Conservation (phyloP, 2,329 filamentous ascomycete species). For the Coniochaeta hoffmannii region DNA sequence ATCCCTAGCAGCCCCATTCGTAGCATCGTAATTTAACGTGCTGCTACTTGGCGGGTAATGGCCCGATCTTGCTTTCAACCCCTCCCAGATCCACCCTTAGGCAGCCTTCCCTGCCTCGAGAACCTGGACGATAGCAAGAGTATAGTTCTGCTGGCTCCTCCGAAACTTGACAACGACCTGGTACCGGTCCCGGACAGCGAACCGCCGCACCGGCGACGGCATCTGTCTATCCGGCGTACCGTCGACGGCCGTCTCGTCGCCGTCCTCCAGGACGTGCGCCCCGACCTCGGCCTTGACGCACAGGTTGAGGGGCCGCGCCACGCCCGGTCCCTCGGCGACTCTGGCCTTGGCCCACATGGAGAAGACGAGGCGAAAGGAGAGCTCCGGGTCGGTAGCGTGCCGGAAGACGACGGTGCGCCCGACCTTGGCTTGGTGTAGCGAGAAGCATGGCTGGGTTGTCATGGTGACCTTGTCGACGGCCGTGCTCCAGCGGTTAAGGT, state of each 20-base stretch:
- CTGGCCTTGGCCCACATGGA: background rate
- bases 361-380: conserved; percentile 7
- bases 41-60: no score
- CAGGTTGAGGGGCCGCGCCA: background rate
- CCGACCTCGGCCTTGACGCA: background rate
- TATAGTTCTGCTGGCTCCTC: background rate
- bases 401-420: conserved; percentile 5
- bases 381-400: background rate
- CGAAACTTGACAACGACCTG: background rate
- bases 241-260: background rate
- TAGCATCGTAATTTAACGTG: no score
- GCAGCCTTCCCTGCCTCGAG: no score
- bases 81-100: no score
- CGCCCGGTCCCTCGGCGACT: background rate
- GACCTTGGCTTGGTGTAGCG: conserved; percentile 3
- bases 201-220: background rate
- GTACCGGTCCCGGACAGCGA: background rate
- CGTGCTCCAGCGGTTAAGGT: conserved; percentile 6
- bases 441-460: conserved; percentile 4
- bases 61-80: no score
- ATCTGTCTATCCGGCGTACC: background rate
- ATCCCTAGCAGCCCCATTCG: no score
- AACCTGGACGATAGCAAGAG: background rate
- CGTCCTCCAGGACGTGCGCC: background rate
- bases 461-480: conserved; percentile 3